Base-by-base conservation (phyloP, 2,329 filamentous ascomycete genomes). In the Clonostachys rosea region DNA sequence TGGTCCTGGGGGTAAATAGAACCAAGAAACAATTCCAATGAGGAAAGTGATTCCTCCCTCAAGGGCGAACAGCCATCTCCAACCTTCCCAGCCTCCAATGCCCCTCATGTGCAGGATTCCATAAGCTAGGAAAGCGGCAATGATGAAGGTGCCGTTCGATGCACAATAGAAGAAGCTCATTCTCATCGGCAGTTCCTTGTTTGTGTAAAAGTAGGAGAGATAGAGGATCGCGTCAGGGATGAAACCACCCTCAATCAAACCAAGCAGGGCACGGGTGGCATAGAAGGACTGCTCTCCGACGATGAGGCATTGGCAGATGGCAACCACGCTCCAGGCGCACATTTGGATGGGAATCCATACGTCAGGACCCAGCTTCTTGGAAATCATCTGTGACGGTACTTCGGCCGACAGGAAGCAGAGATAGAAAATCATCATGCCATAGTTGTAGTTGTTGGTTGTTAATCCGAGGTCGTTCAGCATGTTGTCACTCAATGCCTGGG, bases 141-240 rank as follows among this genome's bases (percentile, higher is more conserved):
- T 61, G 2, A 61, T 63, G 16, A 64, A 59, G 6, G 74, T 76
- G 14, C 78, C 65, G 55, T 77, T 70, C 53, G 78, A 78, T 13
- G 77, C 78, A 48, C 79, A 75, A 61, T 75, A 81, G 59, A 80
- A 80, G 34, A 79, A 56, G 56, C 73, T 74, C 43, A 78, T 69
- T 8, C 76, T 68, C 49, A 77, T 73, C 47, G 85, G 83, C 1
- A 90, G 67, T 58, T 90, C 86, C 45, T 72, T 74, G 2, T 79
- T 79, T 4, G 78, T 89, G 67, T 88, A 90, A 64, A 86, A 90
- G 62, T 89, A 89, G 3, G 79, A 82, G 2, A 86, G 70, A 59
- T 86, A 88, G 2, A 86, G 68, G 44, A 86, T 79, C 10, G 75
- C 77, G 52, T 75, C 77, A 3, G 78, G 78, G 45, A 82, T 81